These are phyloP conservation scores for Coprinopsis strossmayeri DNA, from an alignment of 768 basidiomycete genomes.

Conservation along the genomic window DNA sequence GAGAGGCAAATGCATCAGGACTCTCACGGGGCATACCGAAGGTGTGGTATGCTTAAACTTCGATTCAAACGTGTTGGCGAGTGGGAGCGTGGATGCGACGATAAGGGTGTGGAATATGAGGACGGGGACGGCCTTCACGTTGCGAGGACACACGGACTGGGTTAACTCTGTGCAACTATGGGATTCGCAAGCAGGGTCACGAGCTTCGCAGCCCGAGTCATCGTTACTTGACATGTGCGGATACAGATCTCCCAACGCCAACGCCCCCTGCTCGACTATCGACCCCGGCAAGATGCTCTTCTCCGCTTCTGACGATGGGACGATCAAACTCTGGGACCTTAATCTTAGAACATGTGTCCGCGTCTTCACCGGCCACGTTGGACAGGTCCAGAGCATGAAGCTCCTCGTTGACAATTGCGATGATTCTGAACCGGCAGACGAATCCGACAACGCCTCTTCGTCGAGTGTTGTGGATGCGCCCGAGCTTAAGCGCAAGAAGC, in stretches of 20 bases:
- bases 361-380: constrained; percentile 84
- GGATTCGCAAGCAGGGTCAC: no score
- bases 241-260: constrained; percentile 18
- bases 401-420: constrained; percentile 64
- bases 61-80: constrained; percentile 86
- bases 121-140: constrained; percentile 85
- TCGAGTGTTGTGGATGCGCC: neutral
- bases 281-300: constrained; percentile 92
- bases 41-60: constrained; percentile 90
- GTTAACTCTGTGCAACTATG: constrained; percentile 93
- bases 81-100: constrained; percentile 90
- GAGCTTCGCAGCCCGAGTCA: constrained; percentile 21
- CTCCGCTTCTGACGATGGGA: constrained; percentile 92
- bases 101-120: constrained; percentile 94
- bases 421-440: constrained; percentile 16
- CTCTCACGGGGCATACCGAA: constrained; percentile 83
- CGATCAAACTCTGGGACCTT: constrained; percentile 93
- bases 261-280: constrained; percentile 40
- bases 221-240: constrained; percentile 28
- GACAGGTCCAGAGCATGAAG: constrained; percentile 89
- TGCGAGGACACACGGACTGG: constrained; percentile 93
- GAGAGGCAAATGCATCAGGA: constrained; percentile 79
- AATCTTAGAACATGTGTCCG: constrained; percentile 72
- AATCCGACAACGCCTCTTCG: constrained; percentile 10
- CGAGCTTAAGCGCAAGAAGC: constrained; percentile 37